Evolutionary conservation across 2,329 filamentous ascomycete genomes (phyloP), one percentile per base, ranked within the genome.

Genomic region (Rhynchosporium agropyri): DNA sequence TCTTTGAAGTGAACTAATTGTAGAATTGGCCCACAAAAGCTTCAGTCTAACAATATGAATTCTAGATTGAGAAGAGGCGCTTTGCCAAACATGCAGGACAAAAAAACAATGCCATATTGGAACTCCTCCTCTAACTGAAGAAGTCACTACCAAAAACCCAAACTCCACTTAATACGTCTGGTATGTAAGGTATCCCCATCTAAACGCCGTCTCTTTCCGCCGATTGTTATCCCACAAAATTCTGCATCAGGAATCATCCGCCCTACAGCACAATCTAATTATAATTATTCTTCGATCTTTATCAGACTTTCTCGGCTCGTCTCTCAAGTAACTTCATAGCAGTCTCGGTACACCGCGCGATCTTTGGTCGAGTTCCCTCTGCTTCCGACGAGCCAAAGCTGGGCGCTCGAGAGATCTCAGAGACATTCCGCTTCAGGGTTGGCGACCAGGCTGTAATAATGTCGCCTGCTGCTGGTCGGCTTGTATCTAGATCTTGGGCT

Each of bases 331-430:
- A 45, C 54, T 74, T 70, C 8, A 73, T 67, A 26, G 49, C 65
- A 12, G 68, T 33, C 29, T 59, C 62, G 46, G 65, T 68, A 57
- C 67, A 70, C 38, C 65, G 64, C n/a, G 68, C 65, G 10, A 72
- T 61, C 57, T 73, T 74, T 26, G 68, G 63, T 61, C 72, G 67
- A 13, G 65, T 56, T 10, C 43, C 65, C 40, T 72, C 72, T 50
- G 63, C 64, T 26, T 74, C 75, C 1, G 79, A 74, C 1, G 71
- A 73, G n/a, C 78, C 77, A 61, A 81, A 79, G 66, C 78, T 81
- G 12, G 77, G 75, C 3, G 79, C 77, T 48, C 79, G 77, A 7
- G 82, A 80, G 53, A 85, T 82, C 66, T 85, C 82, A 10, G 81
- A 80, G 49, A 81, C 79, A 29, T 78, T 76, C 42, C 84, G 78